phyloP scores from a whole-genome alignment of 768 basidiomycete genomes.

The Cystobasidium tubakii region DNA sequence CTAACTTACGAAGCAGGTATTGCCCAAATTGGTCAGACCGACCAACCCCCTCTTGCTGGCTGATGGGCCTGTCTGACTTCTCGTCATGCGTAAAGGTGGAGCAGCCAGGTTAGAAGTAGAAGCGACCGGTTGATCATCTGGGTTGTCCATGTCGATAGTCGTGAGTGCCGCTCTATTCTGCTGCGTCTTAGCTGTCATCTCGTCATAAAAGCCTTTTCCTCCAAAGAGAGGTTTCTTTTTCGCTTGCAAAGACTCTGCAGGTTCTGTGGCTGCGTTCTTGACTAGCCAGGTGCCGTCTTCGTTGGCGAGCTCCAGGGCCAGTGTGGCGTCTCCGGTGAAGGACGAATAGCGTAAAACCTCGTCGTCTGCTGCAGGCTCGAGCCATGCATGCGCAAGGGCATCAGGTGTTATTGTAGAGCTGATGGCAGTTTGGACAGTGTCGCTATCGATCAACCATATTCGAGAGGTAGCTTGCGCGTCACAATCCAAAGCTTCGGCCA shows the following conservation, averaged over 20 bases:
- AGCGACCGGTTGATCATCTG: conserved; percentile 15
- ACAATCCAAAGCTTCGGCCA: conserved; percentile 9
- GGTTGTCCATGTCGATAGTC: neutral
- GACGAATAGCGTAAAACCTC: neutral
- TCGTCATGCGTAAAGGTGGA: conserved; percentile 43
- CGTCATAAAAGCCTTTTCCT: conserved; percentile 30
- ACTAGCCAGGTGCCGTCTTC: conserved; percentile 39
- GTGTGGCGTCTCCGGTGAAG: conserved; percentile 34
- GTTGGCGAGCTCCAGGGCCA: conserved; percentile 40
- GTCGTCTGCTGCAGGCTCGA: conserved; percentile 35
- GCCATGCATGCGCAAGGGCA: conserved; percentile 32
- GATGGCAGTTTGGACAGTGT: neutral
- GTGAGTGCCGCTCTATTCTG: neutral
- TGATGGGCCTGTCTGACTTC: conserved; percentile 46
- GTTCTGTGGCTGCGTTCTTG: conserved; percentile 11
- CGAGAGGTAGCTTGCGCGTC: neutral
- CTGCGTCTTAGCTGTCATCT: neutral
- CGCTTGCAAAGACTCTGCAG: conserved; percentile 36
- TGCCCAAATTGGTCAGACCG: conserved; percentile 78
- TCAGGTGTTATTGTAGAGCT: conserved; percentile 36
- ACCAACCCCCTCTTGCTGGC: conserved; percentile 61
- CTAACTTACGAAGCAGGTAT: conserved; percentile 48
- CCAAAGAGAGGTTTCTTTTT: conserved; percentile 14
- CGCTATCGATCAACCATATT: conserved; percentile 2
- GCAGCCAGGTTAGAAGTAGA: conserved; percentile 26